Evolutionary conservation across 177 flowering plant species (phyloP).

Genomic region (Vitis hybrid): DNA sequence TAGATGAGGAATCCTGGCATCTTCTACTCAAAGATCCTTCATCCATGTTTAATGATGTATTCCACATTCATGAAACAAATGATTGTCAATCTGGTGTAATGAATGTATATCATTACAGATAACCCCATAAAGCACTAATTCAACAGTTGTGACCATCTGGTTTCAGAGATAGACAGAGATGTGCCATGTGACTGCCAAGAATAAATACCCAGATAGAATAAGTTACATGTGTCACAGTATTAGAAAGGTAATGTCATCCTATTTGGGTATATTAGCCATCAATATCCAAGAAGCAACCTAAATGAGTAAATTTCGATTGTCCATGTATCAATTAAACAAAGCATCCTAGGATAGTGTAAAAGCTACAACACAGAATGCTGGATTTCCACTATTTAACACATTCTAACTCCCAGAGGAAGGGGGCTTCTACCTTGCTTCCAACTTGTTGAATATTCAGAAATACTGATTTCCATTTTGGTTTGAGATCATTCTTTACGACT

Average conservation of each 20-base stretch:
- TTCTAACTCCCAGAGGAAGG: not conserved
- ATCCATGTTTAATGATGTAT: no score
- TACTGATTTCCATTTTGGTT: conserved; percentile 84
- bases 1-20: not conserved
- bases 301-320: not conserved
- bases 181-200: not conserved
- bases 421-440: conserved; percentile 74
- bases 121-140: not conserved
- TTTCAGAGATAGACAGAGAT: not conserved
- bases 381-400: conserved; percentile 1
- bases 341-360: not conserved
- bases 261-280: not conserved
- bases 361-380: conserved; percentile 1
- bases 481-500: conserved; percentile 69
- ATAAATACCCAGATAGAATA: no score
- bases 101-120: not conserved
- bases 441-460: conserved; percentile 71
- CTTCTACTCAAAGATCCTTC: no score
- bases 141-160: not conserved
- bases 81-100: not conserved
- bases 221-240: no score
- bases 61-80: not conserved
- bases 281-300: not conserved
- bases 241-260: not conserved
- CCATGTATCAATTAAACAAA: conserved; percentile 1